Conservation (phyloP, 805 yeast species). For the Wickerhamia fluorescens region DNA sequence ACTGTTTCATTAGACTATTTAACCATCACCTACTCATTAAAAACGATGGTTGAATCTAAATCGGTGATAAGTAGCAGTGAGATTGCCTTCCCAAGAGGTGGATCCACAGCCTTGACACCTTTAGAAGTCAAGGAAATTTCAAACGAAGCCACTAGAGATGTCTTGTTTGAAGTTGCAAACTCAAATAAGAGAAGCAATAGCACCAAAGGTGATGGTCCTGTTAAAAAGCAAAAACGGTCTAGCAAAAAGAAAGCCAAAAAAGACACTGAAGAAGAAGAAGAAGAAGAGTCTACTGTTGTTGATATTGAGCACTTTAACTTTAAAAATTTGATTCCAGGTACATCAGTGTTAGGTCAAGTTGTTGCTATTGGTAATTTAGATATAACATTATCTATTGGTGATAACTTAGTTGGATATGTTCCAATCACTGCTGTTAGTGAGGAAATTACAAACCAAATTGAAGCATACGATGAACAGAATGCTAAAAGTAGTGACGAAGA, state of each 20-base stretch:
- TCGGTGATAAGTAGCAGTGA: slow-evolving; percentile 39
- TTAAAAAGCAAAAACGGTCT: slow-evolving; percentile 17
- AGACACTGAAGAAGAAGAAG: slow-evolving; percentile 12
- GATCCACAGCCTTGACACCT: slow-evolving; percentile 77
- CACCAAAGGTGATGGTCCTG: slow-evolving; percentile 19
- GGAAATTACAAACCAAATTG: slow-evolving; percentile 50
- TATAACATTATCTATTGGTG: slow-evolving; percentile 66
- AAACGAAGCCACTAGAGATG: slow-evolving; percentile 87
- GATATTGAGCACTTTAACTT: slow-evolving; percentile 57
- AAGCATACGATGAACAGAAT: slow-evolving; percentile 37
- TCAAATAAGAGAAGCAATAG: slow-evolving; percentile 21
- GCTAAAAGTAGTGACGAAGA: slow-evolving; percentile 39
- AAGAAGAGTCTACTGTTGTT: slow-evolving; percentile 27
- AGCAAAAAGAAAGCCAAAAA: slow-evolving; percentile 11
- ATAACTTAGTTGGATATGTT: slow-evolving; percentile 71
- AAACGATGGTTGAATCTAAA: slow-evolving; percentile 4
- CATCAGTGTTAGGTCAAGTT: slow-evolving; percentile 73
- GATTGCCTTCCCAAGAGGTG: slow-evolving; percentile 90
- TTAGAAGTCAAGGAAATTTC: slow-evolving; percentile 89
- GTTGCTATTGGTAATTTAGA: slow-evolving; percentile 53
- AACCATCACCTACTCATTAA: neutral
- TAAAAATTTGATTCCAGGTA: slow-evolving; percentile 62
- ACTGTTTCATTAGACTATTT: too few species aligned
- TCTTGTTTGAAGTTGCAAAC: slow-evolving; percentile 57
- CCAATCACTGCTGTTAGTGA: slow-evolving; percentile 69